Base-by-base conservation (phyloP, 805 yeast species). In the Candida tibetensis region DNA sequence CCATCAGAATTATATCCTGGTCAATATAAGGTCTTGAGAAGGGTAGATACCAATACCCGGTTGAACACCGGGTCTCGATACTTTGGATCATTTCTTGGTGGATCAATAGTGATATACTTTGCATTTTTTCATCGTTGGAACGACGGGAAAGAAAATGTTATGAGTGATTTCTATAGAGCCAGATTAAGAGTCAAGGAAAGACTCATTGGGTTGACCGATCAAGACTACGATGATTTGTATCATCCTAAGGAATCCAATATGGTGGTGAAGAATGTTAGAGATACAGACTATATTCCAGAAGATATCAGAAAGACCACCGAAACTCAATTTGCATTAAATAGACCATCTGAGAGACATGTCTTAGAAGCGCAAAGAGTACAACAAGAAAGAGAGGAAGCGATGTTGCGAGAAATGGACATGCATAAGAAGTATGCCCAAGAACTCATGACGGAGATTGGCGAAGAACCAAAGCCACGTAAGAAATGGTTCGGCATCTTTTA, bases 121-220 rank as follows among this genome's bases (percentile, higher is more conserved):
- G 74, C 83, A 2, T 87, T 87, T 56, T 81, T 85, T 62, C 76
- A 81, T 57, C 67, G 88, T 36, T 86, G 95, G 95, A 85, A 87
- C 53, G 93, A 86, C 41, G 89, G 89, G 2, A 75, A 76, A 45
- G 91, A 86, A 40, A 81, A 86, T 51, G 79, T 83, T 5, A 79
- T 86, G 60, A 74, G 87, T 9, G 78, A 74, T 28, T 78, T 84
- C 34, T 79, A 85, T 57, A 60, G 91, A 34, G 57, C 69, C 17
- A 79, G 86, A 45, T 69, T 86, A 30, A 61, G 74, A 27, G 31
- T 74, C 32, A 77, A 85, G 52, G 81, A 80, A 45, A 48, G 56
- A 37, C 31, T 83, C 2, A 44, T 72, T n/a, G 83, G 84, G 1
- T 65, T 87, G 40, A 60, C 74, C 4, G 78, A 72, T 7, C 73